These are phyloP conservation scores for Geotrichum candidum DNA, from an alignment of 1,139 yeast species.

Conservation along the genomic window DNA sequence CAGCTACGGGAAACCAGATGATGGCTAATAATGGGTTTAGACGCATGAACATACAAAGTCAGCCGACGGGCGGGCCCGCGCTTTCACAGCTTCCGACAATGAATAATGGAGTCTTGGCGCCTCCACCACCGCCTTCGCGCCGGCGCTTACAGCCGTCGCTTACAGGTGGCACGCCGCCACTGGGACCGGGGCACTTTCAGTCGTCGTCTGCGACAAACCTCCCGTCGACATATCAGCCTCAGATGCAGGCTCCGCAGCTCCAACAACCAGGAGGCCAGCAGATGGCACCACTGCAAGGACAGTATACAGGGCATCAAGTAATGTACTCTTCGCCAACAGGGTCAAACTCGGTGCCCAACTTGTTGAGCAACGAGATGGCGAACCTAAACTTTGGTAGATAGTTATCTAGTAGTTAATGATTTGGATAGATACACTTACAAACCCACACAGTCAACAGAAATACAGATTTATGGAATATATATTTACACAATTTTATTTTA, in stretches of 20 bases:
- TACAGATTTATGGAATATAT: too few relatives aligned
- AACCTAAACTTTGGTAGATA: conserved; percentile 9
- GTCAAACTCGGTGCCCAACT: conserved; percentile 15
- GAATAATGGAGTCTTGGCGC: conserved; percentile 13
- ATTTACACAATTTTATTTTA: too few relatives aligned
- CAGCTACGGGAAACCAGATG: neutral
- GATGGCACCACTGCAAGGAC: conserved; percentile 2
- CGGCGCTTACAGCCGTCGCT: conserved; percentile 3
- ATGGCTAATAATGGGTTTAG: neutral
- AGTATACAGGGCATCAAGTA: conserved; percentile 10
- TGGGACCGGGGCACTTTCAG: neutral
- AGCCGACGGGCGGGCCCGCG: conserved; percentile 2
- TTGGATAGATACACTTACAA: neutral
- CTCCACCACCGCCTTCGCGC: conserved; percentile 13
- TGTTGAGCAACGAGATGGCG: conserved; percentile 11
- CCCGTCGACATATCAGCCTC: neutral
- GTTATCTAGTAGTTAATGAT: neutral
- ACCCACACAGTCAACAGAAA: neutral
- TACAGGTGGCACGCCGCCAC: neutral
- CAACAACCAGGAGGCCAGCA: neutral
- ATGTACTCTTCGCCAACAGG: conserved; percentile 8
- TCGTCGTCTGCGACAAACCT: conserved; percentile 12
- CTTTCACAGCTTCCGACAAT: conserved; percentile 3
- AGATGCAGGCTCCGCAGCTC: neutral
- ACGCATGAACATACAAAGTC: neutral